A percentile compares a stretch with the other conserved stretches of the same genome.
Evolutionary conservation across 2,329 filamentous ascomycete genomes (phyloP).

Genomic region (Colletotrichum echinochloae): DNA sequence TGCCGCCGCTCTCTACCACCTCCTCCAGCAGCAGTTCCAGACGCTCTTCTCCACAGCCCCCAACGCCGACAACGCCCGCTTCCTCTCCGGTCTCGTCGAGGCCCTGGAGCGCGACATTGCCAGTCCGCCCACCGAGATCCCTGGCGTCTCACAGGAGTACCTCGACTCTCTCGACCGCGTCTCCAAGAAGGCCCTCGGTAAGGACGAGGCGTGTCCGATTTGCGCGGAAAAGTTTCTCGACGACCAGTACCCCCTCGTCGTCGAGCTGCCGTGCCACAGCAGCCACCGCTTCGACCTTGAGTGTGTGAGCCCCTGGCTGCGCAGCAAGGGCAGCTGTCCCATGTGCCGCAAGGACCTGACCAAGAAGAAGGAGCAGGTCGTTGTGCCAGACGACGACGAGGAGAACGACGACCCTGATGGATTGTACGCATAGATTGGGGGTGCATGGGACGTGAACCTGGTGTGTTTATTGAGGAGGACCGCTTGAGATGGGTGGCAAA

Average conservation of each 20-base stretch:
- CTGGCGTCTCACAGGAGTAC: constrained; percentile 69
- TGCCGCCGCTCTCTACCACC: constrained; percentile 66
- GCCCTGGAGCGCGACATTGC: constrained; percentile 63
- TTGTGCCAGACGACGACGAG: constrained; percentile 61
- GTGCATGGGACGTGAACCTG: not conserved
- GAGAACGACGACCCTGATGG: constrained; percentile 65
- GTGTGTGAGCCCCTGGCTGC: constrained; percentile 74
- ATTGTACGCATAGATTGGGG: constrained; percentile 54
- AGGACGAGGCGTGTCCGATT: constrained; percentile 70
- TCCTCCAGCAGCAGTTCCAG: constrained; percentile 70
- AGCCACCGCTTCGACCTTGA: constrained; percentile 74
- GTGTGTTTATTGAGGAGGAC: not conserved
- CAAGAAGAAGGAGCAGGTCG: constrained; percentile 63
- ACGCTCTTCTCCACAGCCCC: constrained; percentile 63
- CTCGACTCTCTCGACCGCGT: constrained; percentile 71
- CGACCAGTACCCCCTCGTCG: constrained; percentile 72
- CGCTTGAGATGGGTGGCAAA: not conserved
- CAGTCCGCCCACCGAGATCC: constrained; percentile 63
- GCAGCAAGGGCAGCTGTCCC: constrained; percentile 73
- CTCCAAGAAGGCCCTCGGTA: constrained; percentile 59
- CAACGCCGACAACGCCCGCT: constrained; percentile 58
- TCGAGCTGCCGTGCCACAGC: constrained; percentile 71
- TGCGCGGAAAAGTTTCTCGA: constrained; percentile 72
- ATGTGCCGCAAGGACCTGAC: constrained; percentile 71
- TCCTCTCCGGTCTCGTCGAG: constrained; percentile 63